phyloP scores from a whole-genome alignment of 495 filamentous ascomycete genomes.

The Hyaloscypha variabilis region DNA sequence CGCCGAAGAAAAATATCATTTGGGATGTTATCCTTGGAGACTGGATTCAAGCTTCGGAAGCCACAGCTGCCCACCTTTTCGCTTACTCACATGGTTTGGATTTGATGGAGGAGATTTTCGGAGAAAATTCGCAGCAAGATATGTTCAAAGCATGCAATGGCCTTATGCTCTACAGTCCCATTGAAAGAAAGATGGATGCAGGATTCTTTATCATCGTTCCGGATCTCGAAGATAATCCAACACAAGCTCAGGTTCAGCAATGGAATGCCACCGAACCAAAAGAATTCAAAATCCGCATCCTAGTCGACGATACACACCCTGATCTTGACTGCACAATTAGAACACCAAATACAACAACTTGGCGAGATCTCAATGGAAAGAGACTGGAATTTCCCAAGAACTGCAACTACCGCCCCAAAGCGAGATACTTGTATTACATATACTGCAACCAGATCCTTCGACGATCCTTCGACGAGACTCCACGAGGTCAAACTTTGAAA shows the following conservation, averaged over 20 bases:
- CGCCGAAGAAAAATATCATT: neutral
- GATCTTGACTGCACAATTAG: neutral
- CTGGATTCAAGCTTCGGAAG: neutral
- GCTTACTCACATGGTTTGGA: constrained; percentile 25
- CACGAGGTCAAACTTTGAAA: constrained; percentile 16
- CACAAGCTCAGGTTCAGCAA: constrained; percentile 11
- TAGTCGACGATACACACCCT: constrained; percentile 19
- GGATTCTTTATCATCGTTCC: constrained; percentile 31
- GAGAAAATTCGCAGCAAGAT: constrained; percentile 25
- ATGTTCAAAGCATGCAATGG: constrained; percentile 27
- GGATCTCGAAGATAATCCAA: constrained; percentile 24
- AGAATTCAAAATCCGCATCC: constrained; percentile 25
- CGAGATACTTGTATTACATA: constrained; percentile 31
- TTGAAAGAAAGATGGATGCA: constrained; percentile 29
- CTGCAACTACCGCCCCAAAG: constrained; percentile 25
- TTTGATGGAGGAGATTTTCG: constrained; percentile 27
- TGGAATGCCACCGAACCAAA: constrained; percentile 21
- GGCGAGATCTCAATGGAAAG: constrained; percentile 1
- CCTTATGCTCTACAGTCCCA: constrained; percentile 18
- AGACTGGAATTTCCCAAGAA: constrained; percentile 29
- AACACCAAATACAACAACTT: neutral
- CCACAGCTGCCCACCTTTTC: constrained; percentile 30
- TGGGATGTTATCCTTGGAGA: neutral
- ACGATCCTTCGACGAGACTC: constrained; percentile 21
- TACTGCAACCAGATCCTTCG: constrained; percentile 26